phyloP scores from a whole-genome alignment of 768 basidiomycete species.

The Lentinula guzmanii region DNA sequence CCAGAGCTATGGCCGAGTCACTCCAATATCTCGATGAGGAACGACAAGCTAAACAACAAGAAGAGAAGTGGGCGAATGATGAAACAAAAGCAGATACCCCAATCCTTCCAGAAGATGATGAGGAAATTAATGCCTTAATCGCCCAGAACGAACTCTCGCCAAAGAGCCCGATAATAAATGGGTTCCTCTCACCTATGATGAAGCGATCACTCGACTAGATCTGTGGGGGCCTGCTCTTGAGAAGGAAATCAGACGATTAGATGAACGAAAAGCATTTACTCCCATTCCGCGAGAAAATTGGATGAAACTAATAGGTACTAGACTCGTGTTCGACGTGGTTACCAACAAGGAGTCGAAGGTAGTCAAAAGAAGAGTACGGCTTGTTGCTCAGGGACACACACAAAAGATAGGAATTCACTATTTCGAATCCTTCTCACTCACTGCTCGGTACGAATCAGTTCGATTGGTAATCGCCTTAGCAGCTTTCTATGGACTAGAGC shows the following conservation, averaged over 20 bases:
- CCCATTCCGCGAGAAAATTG: too few relatives aligned
- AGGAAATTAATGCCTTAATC: not conserved
- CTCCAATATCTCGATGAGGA: not conserved
- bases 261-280: too few relatives aligned
- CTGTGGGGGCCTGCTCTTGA: too few relatives aligned
- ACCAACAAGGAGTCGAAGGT: too few relatives aligned
- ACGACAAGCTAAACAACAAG: not conserved
- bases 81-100: too few relatives aligned
- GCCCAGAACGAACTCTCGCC: not conserved
- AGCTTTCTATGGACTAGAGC: conserved; percentile 3
- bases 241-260: too few relatives aligned
- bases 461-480: conserved; percentile 16
- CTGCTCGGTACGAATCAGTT: not conserved
- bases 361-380: too few relatives aligned
- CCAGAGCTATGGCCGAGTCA: not conserved
- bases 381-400: too few relatives aligned
- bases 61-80: not conserved
- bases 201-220: not conserved
- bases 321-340: too few relatives aligned
- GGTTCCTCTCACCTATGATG: not conserved
- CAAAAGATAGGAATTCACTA: too few relatives aligned
- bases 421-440: too few relatives aligned
- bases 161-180: not conserved
- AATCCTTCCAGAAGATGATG: not conserved
- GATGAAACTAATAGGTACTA: too few relatives aligned